These are phyloP conservation scores for Zizania latifolia DNA, from an alignment of 176 grass and related monocot genomes.

Conservation along the genomic window DNA sequence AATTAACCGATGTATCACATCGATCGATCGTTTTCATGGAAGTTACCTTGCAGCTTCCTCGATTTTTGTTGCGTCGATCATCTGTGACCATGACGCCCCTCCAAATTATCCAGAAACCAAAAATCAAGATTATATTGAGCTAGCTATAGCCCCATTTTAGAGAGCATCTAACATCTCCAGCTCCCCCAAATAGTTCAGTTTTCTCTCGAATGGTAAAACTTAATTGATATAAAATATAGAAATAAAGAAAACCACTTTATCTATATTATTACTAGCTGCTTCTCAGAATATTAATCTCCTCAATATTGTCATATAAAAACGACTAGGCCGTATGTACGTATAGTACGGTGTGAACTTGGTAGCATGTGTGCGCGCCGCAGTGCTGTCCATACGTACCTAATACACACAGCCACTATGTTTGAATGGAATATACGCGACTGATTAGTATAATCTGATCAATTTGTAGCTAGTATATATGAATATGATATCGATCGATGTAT, in stretches of 20 bases:
- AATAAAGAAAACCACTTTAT: too few relatives aligned
- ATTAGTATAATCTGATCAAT: neutral
- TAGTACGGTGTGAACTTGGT: constrained; percentile 31
- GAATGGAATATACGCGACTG: constrained; percentile 25
- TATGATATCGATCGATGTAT: neutral
- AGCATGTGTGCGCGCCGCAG: neutral
- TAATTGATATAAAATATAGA: too few relatives aligned
- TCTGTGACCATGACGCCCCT: constrained; percentile 29
- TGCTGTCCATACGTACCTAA: constrained; percentile 25
- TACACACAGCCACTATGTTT: constrained; percentile 26
- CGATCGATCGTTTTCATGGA: constrained; percentile 20
- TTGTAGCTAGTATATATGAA: constrained; percentile 21
- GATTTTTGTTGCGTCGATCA: neutral
- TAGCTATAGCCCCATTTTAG: too few relatives aligned
- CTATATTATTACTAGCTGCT: too few relatives aligned
- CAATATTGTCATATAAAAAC: neutral
- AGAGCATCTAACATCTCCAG: too few relatives aligned
- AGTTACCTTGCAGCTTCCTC: constrained; percentile 13
- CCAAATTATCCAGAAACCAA: constrained; percentile 21
- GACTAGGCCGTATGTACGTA: neutral
- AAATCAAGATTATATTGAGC: neutral
- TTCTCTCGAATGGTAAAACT: too few relatives aligned
- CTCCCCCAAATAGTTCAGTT: too few relatives aligned
- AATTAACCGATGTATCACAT: neutral
- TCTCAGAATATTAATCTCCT: too few relatives aligned